Evolutionary conservation across 768 basidiomycete species (phyloP).

Genomic region (Russula virescens): DNA sequence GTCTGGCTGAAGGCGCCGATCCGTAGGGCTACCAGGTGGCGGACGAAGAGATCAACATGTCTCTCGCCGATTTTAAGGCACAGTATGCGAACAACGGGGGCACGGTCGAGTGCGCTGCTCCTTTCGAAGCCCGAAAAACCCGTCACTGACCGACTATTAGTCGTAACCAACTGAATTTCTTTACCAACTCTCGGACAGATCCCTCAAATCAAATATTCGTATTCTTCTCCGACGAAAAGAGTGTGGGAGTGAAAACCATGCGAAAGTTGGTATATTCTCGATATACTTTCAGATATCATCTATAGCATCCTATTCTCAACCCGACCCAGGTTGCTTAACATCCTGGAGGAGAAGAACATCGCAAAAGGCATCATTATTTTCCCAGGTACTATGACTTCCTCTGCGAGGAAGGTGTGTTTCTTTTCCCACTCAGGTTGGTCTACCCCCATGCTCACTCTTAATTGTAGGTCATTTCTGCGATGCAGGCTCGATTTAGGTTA

Average conservation of each 20-base stretch:
- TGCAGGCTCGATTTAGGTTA: constrained; percentile 79
- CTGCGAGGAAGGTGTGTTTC: constrained; percentile 80
- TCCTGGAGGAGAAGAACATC: constrained; percentile 89
- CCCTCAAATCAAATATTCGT: constrained; percentile 80
- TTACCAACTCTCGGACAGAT: constrained; percentile 65
- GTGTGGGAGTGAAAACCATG: constrained; percentile 97
- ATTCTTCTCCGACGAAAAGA: constrained; percentile 93
- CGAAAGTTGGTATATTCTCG: constrained; percentile 62
- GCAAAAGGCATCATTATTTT: constrained; percentile 92
- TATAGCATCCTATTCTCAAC: not conserved
- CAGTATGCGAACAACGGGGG: constrained; percentile 69
- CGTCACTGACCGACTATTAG: constrained; percentile 36
- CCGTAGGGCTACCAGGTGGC: constrained; percentile 87
- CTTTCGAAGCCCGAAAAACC: not conserved
- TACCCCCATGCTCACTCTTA: not conserved
- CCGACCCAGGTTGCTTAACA: constrained; percentile 66
- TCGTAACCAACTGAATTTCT: constrained; percentile 86
- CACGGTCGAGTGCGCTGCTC: constrained; percentile 70
- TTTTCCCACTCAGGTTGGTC: not conserved
- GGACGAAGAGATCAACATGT: constrained; percentile 90
- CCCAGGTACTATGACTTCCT: constrained; percentile 93
- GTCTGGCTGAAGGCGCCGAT: constrained; percentile 28
- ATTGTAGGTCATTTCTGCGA: constrained; percentile 80
- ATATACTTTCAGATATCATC: not conserved
- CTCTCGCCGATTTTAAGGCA: constrained; percentile 69